Base-by-base conservation (phyloP, 345 rosid genomes). In the Gynandropsis gynandra region DNA sequence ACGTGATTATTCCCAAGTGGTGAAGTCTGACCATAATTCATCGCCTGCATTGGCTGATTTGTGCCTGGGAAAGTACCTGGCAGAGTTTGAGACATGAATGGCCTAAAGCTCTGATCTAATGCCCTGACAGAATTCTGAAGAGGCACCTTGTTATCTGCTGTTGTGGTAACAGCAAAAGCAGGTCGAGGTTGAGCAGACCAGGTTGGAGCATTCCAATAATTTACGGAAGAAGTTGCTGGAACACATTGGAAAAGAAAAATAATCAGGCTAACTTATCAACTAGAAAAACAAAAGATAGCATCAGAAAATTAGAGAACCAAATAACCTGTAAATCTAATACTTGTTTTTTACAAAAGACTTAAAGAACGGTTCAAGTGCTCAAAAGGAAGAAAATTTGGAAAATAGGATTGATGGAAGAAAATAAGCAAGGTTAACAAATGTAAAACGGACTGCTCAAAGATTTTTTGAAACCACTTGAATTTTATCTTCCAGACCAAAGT, bases 161-260 rank as follows among this genome's bases (percentile, higher is more conserved):
- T 74, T 10, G 69, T 14, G 58, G 67, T 82, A 57, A 70, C 65
- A 55, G 76, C 70, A 35, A 72, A 68, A 12, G 76, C 52, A 16
- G 94, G 48, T 17, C 72, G 82, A 68, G 80, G 50, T 42, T 79
- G 85, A 17, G 78, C 37, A 64, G 96, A 77, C 95, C 95, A 87
- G 33, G 78, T 56, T 51, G 81, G 68, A 62, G 85, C 78, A 73
- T 76, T 76, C 51, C 69, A 67, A 29, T 76, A 83, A 63, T 64
- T 75, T 66, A 72, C 50, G n/a, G n/a, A n/a, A n/a, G 79, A 70
- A 56, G 67, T 62, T 60, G 81, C 93, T 87, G 93, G 53, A 79
- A 63, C 19, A 57, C 29, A 15, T 31, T 31, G n/a, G n/a, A 8
- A 50, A 44, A 35, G 10, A 10, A 55, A 2, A 24, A 24, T 2